phyloP scores from a whole-genome alignment of 345 rosid genomes.

The Brassica juncea region DNA sequence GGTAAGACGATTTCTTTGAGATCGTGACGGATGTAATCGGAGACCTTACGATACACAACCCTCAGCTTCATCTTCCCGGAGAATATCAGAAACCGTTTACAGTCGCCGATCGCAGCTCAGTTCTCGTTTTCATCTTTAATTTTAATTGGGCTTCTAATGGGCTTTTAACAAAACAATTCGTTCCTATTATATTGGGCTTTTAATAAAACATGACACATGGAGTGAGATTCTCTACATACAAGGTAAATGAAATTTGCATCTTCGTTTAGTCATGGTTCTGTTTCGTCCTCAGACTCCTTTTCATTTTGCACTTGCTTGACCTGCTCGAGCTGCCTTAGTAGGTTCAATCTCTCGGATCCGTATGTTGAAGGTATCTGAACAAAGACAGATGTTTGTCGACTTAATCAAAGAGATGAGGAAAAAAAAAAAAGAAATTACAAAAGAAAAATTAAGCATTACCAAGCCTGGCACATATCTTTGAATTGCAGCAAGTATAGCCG shows the following conservation, averaged over 20 bases:
- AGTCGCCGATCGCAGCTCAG: not conserved
- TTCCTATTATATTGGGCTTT: too few species aligned
- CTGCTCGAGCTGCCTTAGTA: conserved; percentile 88
- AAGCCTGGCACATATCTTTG: conserved; percentile 86
- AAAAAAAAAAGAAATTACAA: not conserved
- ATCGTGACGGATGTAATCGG: conserved; percentile 74
- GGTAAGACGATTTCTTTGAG: conserved; percentile 90
- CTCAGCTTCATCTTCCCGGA: conserved; percentile 57
- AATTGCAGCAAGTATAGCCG: conserved; percentile 95
- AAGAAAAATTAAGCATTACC: conserved; percentile 52
- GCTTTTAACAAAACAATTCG: too few species aligned
- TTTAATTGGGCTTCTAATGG: too few species aligned
- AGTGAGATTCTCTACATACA: conserved; percentile 72
- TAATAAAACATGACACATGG: conserved; percentile 43
- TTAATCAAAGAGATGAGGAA: not conserved
- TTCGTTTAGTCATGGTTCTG: conserved; percentile 43
- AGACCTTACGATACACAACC: conserved; percentile 56
- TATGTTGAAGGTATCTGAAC: conserved; percentile 92
- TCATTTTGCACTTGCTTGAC: conserved; percentile 72
- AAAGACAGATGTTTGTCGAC: conserved; percentile 19
- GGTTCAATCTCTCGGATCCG: conserved; percentile 88
- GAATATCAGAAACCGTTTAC: not conserved
- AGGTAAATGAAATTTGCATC: not conserved
- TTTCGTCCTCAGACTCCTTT: conserved; percentile 54
- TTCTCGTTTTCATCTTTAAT: too few species aligned